Conservation (phyloP, 306 rosid species). For the Heteromeles arbutifolia region DNA sequence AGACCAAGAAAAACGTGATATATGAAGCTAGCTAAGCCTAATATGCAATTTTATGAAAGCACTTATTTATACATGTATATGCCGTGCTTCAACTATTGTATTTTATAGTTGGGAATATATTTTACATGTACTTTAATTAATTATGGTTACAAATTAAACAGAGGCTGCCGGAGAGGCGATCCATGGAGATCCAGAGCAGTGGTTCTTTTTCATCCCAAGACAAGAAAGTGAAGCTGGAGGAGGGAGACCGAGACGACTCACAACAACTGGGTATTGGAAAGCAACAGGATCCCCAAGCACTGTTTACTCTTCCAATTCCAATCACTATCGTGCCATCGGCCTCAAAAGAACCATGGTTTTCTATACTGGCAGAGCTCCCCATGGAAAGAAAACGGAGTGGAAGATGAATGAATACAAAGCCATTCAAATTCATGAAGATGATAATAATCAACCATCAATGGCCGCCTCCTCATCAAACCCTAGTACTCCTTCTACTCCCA, state of each 20-base stretch:
- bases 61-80: not conserved
- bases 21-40: not conserved
- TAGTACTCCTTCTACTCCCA: not conserved
- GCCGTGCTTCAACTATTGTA: not conserved
- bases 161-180: conserved; percentile 63
- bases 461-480: conserved; percentile 19
- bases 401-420: conserved; percentile 86
- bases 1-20: not conserved
- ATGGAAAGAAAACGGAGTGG: conserved; percentile 80
- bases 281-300: conserved; percentile 80
- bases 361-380: conserved; percentile 74
- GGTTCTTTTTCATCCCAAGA: conserved; percentile 79
- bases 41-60: not conserved
- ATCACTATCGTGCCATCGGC: conserved; percentile 46
- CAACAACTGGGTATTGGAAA: conserved; percentile 76
- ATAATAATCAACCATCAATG: not conserved
- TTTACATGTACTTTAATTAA: too few relatives aligned
- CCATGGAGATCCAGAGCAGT: conserved; percentile 58
- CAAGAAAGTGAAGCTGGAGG: conserved; percentile 88
- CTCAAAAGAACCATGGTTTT: conserved; percentile 85
- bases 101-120: too few relatives aligned
- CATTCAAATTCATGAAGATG: conserved; percentile 10
- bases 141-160: conserved; percentile 1
- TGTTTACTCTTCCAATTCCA: conserved; percentile 40
- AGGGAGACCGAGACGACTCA: conserved; percentile 73